A percentile compares a stretch with the other conserved stretches of the same genome.
These are phyloP conservation scores for Penicillium herquei DNA, from an alignment of 495 filamentous ascomycete species.

Conservation along the genomic window DNA sequence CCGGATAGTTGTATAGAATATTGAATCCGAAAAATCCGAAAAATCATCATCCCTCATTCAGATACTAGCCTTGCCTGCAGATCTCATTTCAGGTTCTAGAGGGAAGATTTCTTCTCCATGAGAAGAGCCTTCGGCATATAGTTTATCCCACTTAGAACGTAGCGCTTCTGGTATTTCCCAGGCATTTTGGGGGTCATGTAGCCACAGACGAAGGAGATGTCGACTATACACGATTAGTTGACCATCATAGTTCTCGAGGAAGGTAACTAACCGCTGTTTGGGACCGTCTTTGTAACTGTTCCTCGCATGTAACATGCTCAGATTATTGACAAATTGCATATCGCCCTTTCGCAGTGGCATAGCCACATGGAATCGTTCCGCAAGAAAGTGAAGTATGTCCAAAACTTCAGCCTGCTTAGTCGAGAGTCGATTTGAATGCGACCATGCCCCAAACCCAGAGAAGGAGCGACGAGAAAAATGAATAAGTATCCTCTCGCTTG, in stretches of 20 bases:
- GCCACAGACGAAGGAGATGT: neutral
- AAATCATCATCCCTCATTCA: no score
- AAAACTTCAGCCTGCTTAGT: conserved; percentile 64
- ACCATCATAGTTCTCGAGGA: no score
- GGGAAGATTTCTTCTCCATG: neutral
- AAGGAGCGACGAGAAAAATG: conserved; percentile 55
- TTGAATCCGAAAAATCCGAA: no score
- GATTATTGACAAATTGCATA: conserved; percentile 71
- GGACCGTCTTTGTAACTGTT: neutral
- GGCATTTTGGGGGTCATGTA: neutral
- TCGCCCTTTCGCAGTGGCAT: conserved; percentile 61
- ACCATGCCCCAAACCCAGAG: conserved; percentile 49
- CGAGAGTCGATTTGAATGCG: conserved; percentile 50
- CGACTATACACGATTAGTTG: neutral
- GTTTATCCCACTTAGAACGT: neutral
- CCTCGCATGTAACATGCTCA: conserved; percentile 58
- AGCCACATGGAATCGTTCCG: conserved; percentile 45
- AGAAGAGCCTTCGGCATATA: neutral
- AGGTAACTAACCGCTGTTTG: neutral
- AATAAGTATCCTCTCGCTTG: conserved; percentile 47
- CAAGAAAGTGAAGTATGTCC: conserved; percentile 60
- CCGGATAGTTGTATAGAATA: no score
- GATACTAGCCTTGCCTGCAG: neutral
- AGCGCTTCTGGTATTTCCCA: neutral
- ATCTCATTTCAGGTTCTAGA: neutral